phyloP scores from a whole-genome alignment of 1,284 basidiomycete species.

The Anthracocystis panici-leucophaei region DNA sequence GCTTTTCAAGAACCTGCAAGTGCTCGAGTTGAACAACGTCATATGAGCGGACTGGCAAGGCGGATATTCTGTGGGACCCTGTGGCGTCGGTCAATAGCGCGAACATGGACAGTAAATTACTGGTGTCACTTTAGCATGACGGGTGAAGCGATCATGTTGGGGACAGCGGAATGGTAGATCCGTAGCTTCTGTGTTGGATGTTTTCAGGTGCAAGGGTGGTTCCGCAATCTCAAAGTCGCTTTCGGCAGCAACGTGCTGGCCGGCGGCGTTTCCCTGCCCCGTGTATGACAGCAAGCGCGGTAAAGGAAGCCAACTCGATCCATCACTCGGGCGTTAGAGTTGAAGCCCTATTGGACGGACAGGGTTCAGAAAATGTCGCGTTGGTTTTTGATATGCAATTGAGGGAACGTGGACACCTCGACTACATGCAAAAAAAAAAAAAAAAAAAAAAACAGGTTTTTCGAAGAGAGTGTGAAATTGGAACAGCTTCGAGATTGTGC shows the following conservation, averaged over 20 bases:
- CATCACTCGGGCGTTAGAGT: background rate
- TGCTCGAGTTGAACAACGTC: background rate
- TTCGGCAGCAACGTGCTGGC: conserved; percentile 24
- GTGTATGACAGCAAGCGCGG: too few species aligned
- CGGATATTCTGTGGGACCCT: background rate
- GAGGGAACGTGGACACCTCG: conserved; percentile 51
- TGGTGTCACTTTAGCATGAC: background rate
- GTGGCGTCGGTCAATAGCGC: conserved; percentile 1
- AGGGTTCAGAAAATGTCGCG: background rate
- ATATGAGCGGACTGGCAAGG: background rate
- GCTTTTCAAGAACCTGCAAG: background rate
- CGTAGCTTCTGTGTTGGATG: too few species aligned
- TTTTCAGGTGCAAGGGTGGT: background rate
- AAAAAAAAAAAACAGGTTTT: background rate
- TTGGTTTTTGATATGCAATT: conserved; percentile 16
- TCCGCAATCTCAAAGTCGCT: background rate
- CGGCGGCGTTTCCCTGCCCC: background rate
- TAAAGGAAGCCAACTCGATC: too few species aligned
- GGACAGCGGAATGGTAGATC: too few species aligned
- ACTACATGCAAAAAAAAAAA: conserved; percentile 20
- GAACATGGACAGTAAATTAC: conserved; percentile 1
- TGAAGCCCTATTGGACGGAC: conserved; percentile 4
- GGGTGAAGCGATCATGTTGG: background rate
- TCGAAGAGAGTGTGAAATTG: background rate
- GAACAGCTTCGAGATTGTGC: background rate